phyloP scores from a whole-genome alignment of 495 filamentous ascomycete genomes.

The Schizothecium vesticola region DNA sequence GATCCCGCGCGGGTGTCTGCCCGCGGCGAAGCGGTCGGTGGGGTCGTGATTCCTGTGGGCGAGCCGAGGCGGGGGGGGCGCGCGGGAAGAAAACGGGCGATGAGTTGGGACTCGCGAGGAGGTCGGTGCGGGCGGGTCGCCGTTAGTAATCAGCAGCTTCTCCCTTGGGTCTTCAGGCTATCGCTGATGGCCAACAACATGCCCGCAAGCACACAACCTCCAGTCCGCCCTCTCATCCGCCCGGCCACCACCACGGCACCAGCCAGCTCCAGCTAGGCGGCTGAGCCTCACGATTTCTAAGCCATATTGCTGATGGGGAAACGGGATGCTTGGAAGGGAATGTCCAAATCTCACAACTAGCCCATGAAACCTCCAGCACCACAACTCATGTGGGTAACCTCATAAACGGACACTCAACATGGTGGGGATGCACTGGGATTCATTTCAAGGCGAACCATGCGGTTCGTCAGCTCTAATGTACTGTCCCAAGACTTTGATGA shows the following conservation, averaged over 20 bases:
- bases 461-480: conserved; percentile 14
- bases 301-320: not conserved
- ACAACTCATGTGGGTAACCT: not conserved
- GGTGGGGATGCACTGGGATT: not conserved
- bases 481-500: conserved; percentile 9
- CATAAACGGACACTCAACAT: not conserved
- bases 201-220: too few species aligned
- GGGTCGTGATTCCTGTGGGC: not conserved
- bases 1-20: not conserved
- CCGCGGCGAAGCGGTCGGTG: not conserved
- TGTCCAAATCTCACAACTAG: not conserved
- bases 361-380: not conserved
- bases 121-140: not conserved
- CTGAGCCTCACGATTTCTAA: not conserved
- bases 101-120: too few species aligned
- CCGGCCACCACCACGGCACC: too few species aligned
- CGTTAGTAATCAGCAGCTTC: not conserved
- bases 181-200: too few species aligned
- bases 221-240: too few species aligned
- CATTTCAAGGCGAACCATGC: not conserved
- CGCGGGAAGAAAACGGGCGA: not conserved
- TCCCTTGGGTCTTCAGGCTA: not conserved
- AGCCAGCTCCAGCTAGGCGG: not conserved
- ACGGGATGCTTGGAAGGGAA: not conserved
- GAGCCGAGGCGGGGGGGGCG: not conserved